These are phyloP conservation scores for Saprolegnia parasitica DNA, from an alignment of 352 stramenopile genomes.

Conservation along the genomic window DNA sequence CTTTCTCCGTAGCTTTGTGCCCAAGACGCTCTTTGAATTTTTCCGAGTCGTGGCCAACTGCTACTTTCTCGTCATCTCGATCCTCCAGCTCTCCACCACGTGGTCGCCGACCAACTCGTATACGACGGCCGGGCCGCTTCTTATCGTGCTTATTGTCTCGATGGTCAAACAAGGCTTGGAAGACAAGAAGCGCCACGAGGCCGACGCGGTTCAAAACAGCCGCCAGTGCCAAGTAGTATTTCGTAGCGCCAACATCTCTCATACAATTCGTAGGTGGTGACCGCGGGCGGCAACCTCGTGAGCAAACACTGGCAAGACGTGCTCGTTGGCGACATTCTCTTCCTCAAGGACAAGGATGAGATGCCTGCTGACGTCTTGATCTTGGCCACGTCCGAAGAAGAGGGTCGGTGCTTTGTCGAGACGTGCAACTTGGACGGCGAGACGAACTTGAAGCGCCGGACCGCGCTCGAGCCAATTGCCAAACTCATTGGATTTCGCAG, in stretches of 20 bases:
- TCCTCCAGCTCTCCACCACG: conserved; percentile 80
- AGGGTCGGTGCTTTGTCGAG: conserved; percentile 89
- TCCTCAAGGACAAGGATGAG: conserved; percentile 64
- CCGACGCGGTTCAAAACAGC: conserved; percentile 26
- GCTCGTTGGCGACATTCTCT: conserved; percentile 45
- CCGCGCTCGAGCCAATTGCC: conserved; percentile 49
- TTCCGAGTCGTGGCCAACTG: conserved; percentile 90
- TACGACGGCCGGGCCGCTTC: conserved; percentile 86
- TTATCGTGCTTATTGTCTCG: conserved; percentile 80
- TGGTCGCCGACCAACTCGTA: conserved; percentile 81
- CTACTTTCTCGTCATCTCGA: conserved; percentile 91
- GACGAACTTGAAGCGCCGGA: conserved; percentile 89
- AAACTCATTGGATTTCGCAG: conserved; percentile 44
- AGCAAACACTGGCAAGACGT: conserved; percentile 34
- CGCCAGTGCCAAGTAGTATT: conserved; percentile 9
- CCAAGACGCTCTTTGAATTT: conserved; percentile 87
- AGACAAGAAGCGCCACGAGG: conserved; percentile 31
- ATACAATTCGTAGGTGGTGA: conserved; percentile 35
- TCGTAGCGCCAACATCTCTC: too few relatives aligned
- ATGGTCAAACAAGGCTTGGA: conserved; percentile 35
- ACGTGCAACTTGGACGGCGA: conserved; percentile 92
- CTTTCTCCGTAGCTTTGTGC: conserved; percentile 53
- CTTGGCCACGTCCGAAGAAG: conserved; percentile 68
- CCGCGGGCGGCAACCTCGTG: conserved; percentile 53
- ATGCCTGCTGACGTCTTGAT: conserved; percentile 87